phyloP scores from a whole-genome alignment of 2,329 filamentous ascomycete species.

The Sporothrix inflata region DNA sequence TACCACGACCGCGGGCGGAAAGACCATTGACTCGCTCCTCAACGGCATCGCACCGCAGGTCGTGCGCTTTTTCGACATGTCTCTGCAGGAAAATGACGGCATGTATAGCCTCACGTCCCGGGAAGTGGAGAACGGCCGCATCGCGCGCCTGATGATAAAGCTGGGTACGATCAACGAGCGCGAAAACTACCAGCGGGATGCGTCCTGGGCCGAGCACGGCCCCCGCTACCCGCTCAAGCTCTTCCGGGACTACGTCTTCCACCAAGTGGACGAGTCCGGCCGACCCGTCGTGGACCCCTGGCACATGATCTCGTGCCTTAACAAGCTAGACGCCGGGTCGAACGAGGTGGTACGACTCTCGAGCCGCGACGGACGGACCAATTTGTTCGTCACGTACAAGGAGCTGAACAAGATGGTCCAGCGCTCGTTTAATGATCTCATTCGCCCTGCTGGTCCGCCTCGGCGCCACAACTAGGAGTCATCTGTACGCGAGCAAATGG shows the following conservation, averaged over 20 bases:
- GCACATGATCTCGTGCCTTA: constrained; percentile 83
- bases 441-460: constrained; percentile 33
- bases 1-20: constrained; percentile 55
- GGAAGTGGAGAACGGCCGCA: constrained; percentile 87
- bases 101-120: constrained; percentile 71
- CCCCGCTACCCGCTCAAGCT: constrained; percentile 92
- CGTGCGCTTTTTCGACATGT: constrained; percentile 73
- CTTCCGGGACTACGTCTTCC: constrained; percentile 96
- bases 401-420: constrained; percentile 74
- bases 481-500: background rate
- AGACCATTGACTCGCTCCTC: constrained; percentile 79
- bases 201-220: constrained; percentile 86
- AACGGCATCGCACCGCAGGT: constrained; percentile 77
- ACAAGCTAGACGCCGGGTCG: constrained; percentile 87
- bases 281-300: constrained; percentile 83
- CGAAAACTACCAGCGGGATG: constrained; percentile 64
- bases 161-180: constrained; percentile 87
- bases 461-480: constrained; percentile 30
- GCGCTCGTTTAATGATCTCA: constrained; percentile 61
- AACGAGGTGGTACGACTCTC: constrained; percentile 86
- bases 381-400: constrained; percentile 86
- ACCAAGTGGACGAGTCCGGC: constrained; percentile 85
- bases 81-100: constrained; percentile 78
- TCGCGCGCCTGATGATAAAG: constrained; percentile 80
- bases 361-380: constrained; percentile 87